phyloP scores from a whole-genome alignment of 2,329 filamentous ascomycete species.

The Chaetomiaceae sp. region DNA sequence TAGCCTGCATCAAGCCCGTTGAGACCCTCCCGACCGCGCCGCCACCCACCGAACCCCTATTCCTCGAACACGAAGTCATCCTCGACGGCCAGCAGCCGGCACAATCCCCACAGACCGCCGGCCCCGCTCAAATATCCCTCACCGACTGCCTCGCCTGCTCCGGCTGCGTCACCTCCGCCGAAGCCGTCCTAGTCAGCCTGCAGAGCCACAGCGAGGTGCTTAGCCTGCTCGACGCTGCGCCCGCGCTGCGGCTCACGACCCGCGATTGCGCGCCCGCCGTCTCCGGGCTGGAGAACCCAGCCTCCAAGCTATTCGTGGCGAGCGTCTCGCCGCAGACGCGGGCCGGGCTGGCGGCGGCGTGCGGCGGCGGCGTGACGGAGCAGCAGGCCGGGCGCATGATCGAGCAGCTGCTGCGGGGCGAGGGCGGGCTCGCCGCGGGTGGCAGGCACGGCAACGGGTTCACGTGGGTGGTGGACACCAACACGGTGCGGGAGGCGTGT shows the following conservation, averaged over 20 bases:
- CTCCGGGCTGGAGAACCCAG: slow-evolving; percentile 48
- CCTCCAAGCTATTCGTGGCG: slow-evolving; percentile 78
- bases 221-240: slow-evolving; percentile 65
- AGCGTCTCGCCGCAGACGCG: slow-evolving; percentile 88
- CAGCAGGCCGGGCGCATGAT: slow-evolving; percentile 75
- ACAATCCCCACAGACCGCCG: slow-evolving; percentile 46
- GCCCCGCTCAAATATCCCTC: slow-evolving; percentile 85
- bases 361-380: slow-evolving; percentile 64
- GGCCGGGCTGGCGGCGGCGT: slow-evolving; percentile 82
- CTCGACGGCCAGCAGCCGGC: slow-evolving; percentile 69
- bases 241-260: slow-evolving; percentile 39
- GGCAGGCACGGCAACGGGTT: slow-evolving; percentile 72
- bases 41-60: slow-evolving; percentile 22
- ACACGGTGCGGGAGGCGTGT: slow-evolving; percentile 71
- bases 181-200: slow-evolving; percentile 91
- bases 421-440: slow-evolving; percentile 60
- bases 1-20: slow-evolving; percentile 96
- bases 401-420: slow-evolving; percentile 67
- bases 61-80: slow-evolving; percentile 73
- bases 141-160: slow-evolving; percentile 97
- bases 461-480: slow-evolving; percentile 86
- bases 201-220: slow-evolving; percentile 93
- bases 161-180: slow-evolving; percentile 93
- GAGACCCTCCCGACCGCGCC: slow-evolving; percentile 73
- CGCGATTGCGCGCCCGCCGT: slow-evolving; percentile 34